phyloP scores from a whole-genome alignment of 2,329 filamentous ascomycete species.

The Cylindrodendrum hubeiense region DNA sequence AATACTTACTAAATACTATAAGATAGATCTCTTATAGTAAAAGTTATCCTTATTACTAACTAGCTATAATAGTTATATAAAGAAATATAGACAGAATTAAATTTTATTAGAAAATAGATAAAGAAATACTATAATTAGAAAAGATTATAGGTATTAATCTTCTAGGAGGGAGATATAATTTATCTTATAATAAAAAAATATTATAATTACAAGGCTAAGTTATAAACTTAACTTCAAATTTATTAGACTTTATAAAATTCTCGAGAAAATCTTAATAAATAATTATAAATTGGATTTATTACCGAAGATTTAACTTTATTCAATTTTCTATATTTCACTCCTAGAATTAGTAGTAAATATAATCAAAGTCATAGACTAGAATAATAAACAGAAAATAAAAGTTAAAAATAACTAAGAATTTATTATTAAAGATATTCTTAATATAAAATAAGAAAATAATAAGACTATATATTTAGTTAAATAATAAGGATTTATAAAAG shows the following conservation, averaged over 20 bases:
- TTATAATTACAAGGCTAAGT: slow-evolving; percentile 26
- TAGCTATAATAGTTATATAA: slow-evolving; percentile 19
- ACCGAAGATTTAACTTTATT: slow-evolving; percentile 20
- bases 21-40: neutral
- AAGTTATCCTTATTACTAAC: slow-evolving; percentile 13
- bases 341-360: slow-evolving; percentile 26
- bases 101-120: slow-evolving; percentile 19
- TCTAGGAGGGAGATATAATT: slow-evolving; percentile 28
- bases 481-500: slow-evolving; percentile 17
- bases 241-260: slow-evolving; percentile 32
- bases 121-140: slow-evolving; percentile 28
- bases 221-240: slow-evolving; percentile 38
- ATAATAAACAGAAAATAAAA: slow-evolving; percentile 19
- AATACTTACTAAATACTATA: neutral
- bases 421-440: slow-evolving; percentile 28
- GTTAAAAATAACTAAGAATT: slow-evolving; percentile 22
- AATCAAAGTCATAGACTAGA: slow-evolving; percentile 12
- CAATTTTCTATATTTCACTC: slow-evolving; percentile 38
- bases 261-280: slow-evolving; percentile 28
- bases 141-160: slow-evolving; percentile 29
- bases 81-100: neutral
- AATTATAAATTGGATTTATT: slow-evolving; percentile 34
- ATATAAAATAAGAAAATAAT: slow-evolving; percentile 20
- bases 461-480: slow-evolving; percentile 33
- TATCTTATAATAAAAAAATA: slow-evolving; percentile 33